Conservation (phyloP, 306 rosid genomes). For the Ormosia semicastrata region DNA sequence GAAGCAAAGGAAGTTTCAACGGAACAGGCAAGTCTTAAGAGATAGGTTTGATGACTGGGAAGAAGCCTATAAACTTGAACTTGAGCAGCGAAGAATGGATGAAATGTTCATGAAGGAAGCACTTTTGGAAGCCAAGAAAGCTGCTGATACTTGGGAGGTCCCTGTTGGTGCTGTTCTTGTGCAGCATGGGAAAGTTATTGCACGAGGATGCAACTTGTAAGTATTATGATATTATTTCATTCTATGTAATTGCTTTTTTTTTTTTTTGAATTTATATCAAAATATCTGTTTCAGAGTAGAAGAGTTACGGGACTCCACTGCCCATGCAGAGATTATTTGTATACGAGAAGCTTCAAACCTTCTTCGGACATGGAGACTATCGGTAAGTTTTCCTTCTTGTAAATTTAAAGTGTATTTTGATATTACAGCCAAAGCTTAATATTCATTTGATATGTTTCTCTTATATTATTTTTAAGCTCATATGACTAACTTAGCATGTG, state of each 20-base stretch:
- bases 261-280: conserved; percentile 13
- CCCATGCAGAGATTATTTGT: conserved; percentile 97
- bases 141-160: conserved; percentile 97
- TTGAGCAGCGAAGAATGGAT: conserved; percentile 68
- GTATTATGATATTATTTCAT: conserved; percentile 35
- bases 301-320: conserved; percentile 92
- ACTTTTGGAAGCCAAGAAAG: conserved; percentile 87
- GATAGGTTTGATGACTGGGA: conserved; percentile 97
- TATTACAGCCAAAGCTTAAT: neutral
- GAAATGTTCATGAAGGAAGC: conserved; percentile 97
- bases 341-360: conserved; percentile 87
- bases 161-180: conserved; percentile 98
- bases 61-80: conserved; percentile 69
- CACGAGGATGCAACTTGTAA: conserved; percentile 92
- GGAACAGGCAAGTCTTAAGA: conserved; percentile 65
- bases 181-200: conserved; percentile 82
- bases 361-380: conserved; percentile 87
- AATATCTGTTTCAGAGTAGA: conserved; percentile 71
- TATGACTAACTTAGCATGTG: neutral
- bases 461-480: neutral
- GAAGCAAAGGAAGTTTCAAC: conserved; percentile 74
- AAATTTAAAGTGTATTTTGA: neutral
- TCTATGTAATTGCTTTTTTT: neutral
- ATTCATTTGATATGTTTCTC: conserved; percentile 16
- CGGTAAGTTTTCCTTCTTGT: conserved; percentile 55